These are phyloP conservation scores for Pseudonitzschia delicatissima DNA, from an alignment of 108 stramenopile genomes.

Conservation along the genomic window DNA sequence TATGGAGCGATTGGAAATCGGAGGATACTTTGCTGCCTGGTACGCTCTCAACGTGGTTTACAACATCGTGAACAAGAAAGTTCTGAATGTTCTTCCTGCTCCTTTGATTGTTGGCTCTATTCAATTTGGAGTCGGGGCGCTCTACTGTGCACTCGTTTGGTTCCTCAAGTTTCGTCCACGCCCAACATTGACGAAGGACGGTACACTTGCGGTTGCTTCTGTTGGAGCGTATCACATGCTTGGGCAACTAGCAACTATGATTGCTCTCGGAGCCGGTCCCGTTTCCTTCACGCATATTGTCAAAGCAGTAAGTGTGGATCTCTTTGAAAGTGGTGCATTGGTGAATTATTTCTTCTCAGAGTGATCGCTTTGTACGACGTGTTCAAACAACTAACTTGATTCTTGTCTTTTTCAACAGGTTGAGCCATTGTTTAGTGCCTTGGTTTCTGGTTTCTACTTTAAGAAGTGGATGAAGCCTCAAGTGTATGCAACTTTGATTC, in stretches of 20 bases:
- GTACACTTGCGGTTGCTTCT: slow-evolving; percentile 36
- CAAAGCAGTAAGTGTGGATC: slow-evolving; percentile 48
- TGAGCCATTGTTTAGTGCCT: slow-evolving; percentile 86
- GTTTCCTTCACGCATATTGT: slow-evolving; percentile 90
- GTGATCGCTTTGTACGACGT: no score
- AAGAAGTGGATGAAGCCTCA: slow-evolving; percentile 69
- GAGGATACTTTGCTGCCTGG: slow-evolving; percentile 90
- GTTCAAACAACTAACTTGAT: background rate
- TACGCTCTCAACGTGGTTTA: slow-evolving; percentile 95
- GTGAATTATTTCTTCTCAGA: no score
- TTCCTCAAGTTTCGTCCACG: slow-evolving; percentile 54
- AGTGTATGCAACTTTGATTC: slow-evolving; percentile 81
- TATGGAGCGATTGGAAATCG: slow-evolving; percentile 41
- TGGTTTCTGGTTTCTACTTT: slow-evolving; percentile 69
- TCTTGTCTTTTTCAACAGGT: slow-evolving; percentile 10
- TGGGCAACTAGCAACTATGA: slow-evolving; percentile 81
- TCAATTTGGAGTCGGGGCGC: slow-evolving; percentile 85
- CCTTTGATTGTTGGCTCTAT: slow-evolving; percentile 86
- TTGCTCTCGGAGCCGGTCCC: slow-evolving; percentile 79
- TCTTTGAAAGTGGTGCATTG: background rate
- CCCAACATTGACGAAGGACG: slow-evolving; percentile 49
- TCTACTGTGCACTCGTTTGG: slow-evolving; percentile 82
- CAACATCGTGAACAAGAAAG: slow-evolving; percentile 97
- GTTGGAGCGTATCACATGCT: slow-evolving; percentile 85
- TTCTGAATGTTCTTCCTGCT: slow-evolving; percentile 86